Evolutionary conservation across 78 protist genomes (phyloP).

Genomic region (Tieghemostelium lacteum): DNA sequence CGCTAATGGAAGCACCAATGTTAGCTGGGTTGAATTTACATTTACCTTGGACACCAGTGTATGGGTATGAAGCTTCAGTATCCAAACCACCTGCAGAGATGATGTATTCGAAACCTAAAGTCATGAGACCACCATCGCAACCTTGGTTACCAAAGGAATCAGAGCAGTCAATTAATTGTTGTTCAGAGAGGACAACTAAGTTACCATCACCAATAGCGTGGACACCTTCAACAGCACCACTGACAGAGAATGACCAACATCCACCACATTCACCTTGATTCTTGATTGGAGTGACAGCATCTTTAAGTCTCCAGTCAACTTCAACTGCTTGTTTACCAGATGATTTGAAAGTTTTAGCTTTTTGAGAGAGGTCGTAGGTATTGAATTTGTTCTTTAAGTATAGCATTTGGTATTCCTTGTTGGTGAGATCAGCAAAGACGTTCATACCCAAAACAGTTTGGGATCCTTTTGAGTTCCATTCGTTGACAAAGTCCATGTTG

Average conservation of each 20-base stretch:
- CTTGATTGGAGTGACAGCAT: slow-evolving; percentile 84
- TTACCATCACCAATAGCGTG: slow-evolving; percentile 18
- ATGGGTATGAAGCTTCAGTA: slow-evolving; percentile 89
- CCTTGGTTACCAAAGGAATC: slow-evolving; percentile 79
- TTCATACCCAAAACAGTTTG: slow-evolving; percentile 67
- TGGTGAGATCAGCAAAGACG: slow-evolving; percentile 60
- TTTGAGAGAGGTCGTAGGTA: slow-evolving; percentile 7
- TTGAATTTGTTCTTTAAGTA: slow-evolving; percentile 37
- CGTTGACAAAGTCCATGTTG: slow-evolving; percentile 47
- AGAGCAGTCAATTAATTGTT: slow-evolving; percentile 87
- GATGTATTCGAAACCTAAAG: slow-evolving; percentile 83
- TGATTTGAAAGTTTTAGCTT: neutral
- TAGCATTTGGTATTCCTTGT: slow-evolving; percentile 31
- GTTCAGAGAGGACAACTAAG: slow-evolving; percentile 83
- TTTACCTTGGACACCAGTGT: slow-evolving; percentile 62
- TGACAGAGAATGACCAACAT: slow-evolving; percentile 87
- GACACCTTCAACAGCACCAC: slow-evolving; percentile 80
- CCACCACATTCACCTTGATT: slow-evolving; percentile 87
- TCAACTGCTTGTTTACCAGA: neutral
- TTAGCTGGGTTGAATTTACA: slow-evolving; percentile 48
- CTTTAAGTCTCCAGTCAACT: slow-evolving; percentile 78
- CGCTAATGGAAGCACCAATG: slow-evolving; percentile 70
- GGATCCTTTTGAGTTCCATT: slow-evolving; percentile 56
- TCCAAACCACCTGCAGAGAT: slow-evolving; percentile 76
- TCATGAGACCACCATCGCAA: slow-evolving; percentile 89